These are phyloP conservation scores for Sideroxylon spinosum DNA, from an alignment of 179 eudicot species.

Conservation along the genomic window DNA sequence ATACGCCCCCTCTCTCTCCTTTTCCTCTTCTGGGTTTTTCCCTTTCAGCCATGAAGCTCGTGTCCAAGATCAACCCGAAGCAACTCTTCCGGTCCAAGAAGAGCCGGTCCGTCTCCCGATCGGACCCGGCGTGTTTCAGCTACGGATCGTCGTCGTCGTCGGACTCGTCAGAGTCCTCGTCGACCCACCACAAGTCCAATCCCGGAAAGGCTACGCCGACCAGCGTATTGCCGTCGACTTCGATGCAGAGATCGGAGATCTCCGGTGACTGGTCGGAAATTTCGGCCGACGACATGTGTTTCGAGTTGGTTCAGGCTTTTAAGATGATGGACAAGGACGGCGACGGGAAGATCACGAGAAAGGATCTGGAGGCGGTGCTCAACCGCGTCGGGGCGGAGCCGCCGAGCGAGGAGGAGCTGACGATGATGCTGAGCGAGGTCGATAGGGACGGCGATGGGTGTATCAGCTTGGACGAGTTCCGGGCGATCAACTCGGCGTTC, in stretches of 20 bases:
- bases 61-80: slow-evolving; percentile 35
- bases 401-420: slow-evolving; percentile 47
- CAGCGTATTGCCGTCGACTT: slow-evolving; percentile 33
- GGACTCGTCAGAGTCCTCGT: slow-evolving; percentile 27
- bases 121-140: slow-evolving; percentile 41
- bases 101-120: slow-evolving; percentile 40
- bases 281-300: background rate
- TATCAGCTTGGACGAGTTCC: slow-evolving; percentile 66
- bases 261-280: slow-evolving; percentile 13
- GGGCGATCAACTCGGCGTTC: slow-evolving; percentile 48
- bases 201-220: slow-evolving; percentile 32
- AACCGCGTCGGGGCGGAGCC: slow-evolving; percentile 34
- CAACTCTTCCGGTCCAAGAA: slow-evolving; percentile 40
- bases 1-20: background rate
- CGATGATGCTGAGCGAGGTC: slow-evolving; percentile 48
- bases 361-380: slow-evolving; percentile 44
- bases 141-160: slow-evolving; percentile 28
- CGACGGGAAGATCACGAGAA: slow-evolving; percentile 54
- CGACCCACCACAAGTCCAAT: background rate
- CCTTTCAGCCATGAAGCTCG: slow-evolving; percentile 32
- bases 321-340: slow-evolving; percentile 68
- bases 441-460: slow-evolving; percentile 69
- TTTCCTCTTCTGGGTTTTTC: background rate
- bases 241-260: slow-evolving; percentile 11
- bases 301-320: slow-evolving; percentile 42